Percentiles rank a stretch among this genome's conserved stretches.
phyloP scores from a whole-genome alignment of 1,139 yeast species.

The Candida tropicalis region DNA sequence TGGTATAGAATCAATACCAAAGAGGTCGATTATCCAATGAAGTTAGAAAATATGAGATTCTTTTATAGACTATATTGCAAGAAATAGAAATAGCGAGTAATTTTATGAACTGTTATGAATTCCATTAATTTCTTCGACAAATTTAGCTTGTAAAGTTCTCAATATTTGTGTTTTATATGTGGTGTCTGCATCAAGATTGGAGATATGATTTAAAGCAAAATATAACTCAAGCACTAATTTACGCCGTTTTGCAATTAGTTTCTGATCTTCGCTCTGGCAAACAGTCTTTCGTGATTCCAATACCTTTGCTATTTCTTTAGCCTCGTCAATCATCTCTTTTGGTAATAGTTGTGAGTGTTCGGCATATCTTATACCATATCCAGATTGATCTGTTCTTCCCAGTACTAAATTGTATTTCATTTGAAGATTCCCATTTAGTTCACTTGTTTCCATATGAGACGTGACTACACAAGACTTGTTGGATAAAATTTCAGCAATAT shows the following conservation, averaged over 20 bases:
- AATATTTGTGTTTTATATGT: conserved; percentile 15
- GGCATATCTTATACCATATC: conserved; percentile 31
- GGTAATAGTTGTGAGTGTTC: conserved; percentile 23
- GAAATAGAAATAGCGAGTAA: conserved; percentile 22
- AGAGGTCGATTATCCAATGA: conserved; percentile 64
- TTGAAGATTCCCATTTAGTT: conserved; percentile 20
- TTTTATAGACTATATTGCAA: conserved; percentile 74
- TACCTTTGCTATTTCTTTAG: conserved; percentile 23
- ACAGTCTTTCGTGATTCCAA: conserved; percentile 12
- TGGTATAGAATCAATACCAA: conserved; percentile 72
- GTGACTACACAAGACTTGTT: conserved; percentile 30
- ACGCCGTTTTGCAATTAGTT: conserved; percentile 12
- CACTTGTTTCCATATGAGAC: conserved; percentile 26
- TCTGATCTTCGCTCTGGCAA: conserved; percentile 7
- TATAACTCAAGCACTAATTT: conserved; percentile 18
- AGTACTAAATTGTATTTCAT: conserved; percentile 28
- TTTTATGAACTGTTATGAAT: neutral
- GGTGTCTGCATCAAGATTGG: conserved; percentile 8
- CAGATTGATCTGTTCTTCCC: conserved; percentile 22
- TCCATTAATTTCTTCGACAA: conserved; percentile 18
- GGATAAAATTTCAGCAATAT: conserved; percentile 32
- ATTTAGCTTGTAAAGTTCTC: conserved; percentile 15
- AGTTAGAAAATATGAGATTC: conserved; percentile 85
- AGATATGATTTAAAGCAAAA: conserved; percentile 16
- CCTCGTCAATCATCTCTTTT: conserved; percentile 21